These are phyloP conservation scores for Rubroboletus satanas DNA, from an alignment of 768 basidiomycete genomes.

Conservation along the genomic window DNA sequence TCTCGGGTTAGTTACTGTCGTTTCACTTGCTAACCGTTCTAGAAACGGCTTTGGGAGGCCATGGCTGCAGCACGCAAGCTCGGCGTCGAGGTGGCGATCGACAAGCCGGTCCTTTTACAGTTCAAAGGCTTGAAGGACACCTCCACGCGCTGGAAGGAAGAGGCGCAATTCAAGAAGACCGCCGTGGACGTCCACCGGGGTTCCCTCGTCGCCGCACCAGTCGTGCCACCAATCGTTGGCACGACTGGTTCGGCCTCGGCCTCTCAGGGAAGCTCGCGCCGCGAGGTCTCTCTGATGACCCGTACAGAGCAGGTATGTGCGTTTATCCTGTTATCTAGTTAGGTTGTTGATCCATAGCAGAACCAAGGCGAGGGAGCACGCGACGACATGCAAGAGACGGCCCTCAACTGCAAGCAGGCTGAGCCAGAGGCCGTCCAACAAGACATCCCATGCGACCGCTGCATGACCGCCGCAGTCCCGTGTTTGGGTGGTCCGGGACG, in stretches of 20 bases:
- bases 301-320: too few relatives aligned
- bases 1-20: background rate
- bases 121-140: background rate
- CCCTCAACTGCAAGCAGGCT: background rate
- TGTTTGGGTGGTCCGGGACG: background rate
- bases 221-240: too few relatives aligned
- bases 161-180: background rate
- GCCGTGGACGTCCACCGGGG: too few relatives aligned
- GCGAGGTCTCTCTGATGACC: too few relatives aligned
- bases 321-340: too few relatives aligned
- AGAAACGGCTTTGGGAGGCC: background rate
- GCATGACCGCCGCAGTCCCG: too few relatives aligned
- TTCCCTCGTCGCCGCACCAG: background rate
- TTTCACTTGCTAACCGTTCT: background rate
- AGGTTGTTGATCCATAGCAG: too few relatives aligned
- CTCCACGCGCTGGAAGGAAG: background rate
- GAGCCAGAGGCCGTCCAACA: background rate
- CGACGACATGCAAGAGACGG: background rate
- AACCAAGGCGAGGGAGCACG: background rate
- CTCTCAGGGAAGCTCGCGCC: too few relatives aligned
- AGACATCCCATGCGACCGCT: background rate
- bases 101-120: background rate
- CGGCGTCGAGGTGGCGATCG: background rate
- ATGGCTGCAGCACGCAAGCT: background rate
- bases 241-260: too few relatives aligned